phyloP scores from a whole-genome alignment of 306 rosid species.

The Aeschynomene evenia region DNA sequence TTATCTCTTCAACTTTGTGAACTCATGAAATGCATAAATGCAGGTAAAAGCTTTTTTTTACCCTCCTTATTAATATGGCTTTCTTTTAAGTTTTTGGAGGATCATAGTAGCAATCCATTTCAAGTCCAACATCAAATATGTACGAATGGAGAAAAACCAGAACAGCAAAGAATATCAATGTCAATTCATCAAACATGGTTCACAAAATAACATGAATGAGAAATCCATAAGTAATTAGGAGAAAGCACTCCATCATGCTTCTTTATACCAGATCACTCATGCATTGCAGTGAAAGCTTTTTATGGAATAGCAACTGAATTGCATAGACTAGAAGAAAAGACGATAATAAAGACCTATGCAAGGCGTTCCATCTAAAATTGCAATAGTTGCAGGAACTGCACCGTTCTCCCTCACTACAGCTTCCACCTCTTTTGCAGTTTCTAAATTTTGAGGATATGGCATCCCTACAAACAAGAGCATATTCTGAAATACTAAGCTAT shows the following conservation, averaged over 20 bases:
- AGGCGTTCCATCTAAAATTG: conserved; percentile 86
- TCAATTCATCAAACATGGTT: background rate
- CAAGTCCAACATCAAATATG: conserved; percentile 18
- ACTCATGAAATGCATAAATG: background rate
- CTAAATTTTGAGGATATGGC: conserved; percentile 91
- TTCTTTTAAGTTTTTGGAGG: conserved; percentile 4
- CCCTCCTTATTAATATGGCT: background rate
- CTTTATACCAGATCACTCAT: background rate
- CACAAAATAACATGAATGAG: background rate
- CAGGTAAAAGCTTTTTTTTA: background rate
- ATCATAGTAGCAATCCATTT: background rate
- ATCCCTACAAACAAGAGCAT: conserved; percentile 62
- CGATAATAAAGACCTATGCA: conserved; percentile 61
- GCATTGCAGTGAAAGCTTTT: conserved; percentile 11
- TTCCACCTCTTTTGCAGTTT: conserved; percentile 86
- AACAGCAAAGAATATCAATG: background rate
- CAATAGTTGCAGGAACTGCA: conserved; percentile 95
- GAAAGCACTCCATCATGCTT: background rate
- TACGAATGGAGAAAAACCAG: background rate
- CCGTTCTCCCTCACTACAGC: conserved; percentile 68
- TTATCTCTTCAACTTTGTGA: background rate
- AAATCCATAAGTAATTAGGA: background rate
- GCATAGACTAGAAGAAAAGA: conserved; percentile 11
- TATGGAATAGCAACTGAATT: background rate
- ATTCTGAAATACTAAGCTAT: background rate